Evolutionary conservation across 2,329 filamentous ascomycete species (phyloP).

Genomic region (Colletotrichum sublineola): DNA sequence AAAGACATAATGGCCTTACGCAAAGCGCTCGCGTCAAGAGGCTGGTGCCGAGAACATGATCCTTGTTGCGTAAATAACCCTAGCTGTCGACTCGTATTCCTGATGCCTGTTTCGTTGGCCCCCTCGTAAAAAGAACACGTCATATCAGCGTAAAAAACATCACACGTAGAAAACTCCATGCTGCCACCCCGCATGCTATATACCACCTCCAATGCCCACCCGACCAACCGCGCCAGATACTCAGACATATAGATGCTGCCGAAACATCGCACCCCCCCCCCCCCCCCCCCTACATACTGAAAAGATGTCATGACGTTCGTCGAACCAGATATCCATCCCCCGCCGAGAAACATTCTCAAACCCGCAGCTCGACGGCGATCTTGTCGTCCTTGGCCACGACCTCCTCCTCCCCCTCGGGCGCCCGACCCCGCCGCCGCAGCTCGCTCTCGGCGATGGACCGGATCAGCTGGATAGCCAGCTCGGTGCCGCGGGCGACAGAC

Average conservation of each 20-base stretch:
- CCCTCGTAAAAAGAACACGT: not conserved
- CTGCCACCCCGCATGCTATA: not conserved
- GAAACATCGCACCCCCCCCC: not conserved
- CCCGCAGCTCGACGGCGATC: constrained; percentile 43
- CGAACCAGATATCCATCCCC: not conserved
- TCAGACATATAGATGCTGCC: not conserved
- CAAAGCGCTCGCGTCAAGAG: not conserved
- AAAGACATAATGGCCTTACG: too few relatives aligned
- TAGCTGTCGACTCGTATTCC: not conserved
- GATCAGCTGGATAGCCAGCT: constrained; percentile 67
- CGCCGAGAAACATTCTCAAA: constrained; percentile 1
- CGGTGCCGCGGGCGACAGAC: constrained; percentile 62
- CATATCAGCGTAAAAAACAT: not conserved
- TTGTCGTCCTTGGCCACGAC: constrained; percentile 28
- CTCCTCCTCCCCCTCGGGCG: constrained; percentile 1
- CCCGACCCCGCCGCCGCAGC: constrained; percentile 44
- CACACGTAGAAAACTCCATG: not conserved
- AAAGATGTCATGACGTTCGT: not conserved
- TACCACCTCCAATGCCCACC: not conserved
- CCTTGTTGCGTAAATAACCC: not conserved
- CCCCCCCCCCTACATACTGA: too few relatives aligned
- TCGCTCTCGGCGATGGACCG: constrained; percentile 69
- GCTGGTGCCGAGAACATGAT: not conserved
- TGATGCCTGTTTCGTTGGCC: not conserved
- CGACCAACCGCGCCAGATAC: not conserved